Conservation (phyloP, 345 rosid species). For the Firmiana major region DNA sequence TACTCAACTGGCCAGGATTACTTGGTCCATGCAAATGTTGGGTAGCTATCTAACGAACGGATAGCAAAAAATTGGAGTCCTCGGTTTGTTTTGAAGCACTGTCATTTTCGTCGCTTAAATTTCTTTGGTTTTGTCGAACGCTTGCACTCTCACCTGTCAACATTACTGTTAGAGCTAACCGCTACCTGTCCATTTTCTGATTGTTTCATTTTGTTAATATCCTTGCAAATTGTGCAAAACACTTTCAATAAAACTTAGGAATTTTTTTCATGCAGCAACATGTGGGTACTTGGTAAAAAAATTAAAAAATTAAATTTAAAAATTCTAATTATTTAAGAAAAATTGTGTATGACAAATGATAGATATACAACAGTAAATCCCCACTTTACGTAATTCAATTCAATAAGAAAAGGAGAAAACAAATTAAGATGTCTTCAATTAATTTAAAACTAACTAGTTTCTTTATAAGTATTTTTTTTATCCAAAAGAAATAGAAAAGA, state of each 20-base stretch:
- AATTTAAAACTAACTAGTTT: too few relatives aligned
- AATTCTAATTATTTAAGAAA: not conserved
- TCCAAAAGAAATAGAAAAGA: too few relatives aligned
- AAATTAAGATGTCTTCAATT: too few relatives aligned
- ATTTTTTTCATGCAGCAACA: not conserved
- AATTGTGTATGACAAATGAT: not conserved
- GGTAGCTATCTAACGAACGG: not conserved
- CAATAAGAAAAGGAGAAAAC: too few relatives aligned
- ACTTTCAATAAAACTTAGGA: not conserved
- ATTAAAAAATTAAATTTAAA: not conserved
- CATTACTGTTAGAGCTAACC: not conserved
- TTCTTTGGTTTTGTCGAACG: not conserved
- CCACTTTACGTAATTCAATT: not conserved
- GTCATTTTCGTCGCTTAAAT: slow-evolving; percentile 1
- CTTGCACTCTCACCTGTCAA: not conserved
- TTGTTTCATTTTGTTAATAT: not conserved
- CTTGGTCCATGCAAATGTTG: not conserved
- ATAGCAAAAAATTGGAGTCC: not conserved
- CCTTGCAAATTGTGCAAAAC: not conserved
- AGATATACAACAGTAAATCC: not conserved
- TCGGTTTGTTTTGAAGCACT: not conserved
- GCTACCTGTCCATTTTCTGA: not conserved
- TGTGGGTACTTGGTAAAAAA: not conserved
- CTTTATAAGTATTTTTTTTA: too few relatives aligned
- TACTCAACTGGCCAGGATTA: not conserved